Conservation (phyloP, 176 grass and related monocot species). For the Saccharum officinarum region DNA sequence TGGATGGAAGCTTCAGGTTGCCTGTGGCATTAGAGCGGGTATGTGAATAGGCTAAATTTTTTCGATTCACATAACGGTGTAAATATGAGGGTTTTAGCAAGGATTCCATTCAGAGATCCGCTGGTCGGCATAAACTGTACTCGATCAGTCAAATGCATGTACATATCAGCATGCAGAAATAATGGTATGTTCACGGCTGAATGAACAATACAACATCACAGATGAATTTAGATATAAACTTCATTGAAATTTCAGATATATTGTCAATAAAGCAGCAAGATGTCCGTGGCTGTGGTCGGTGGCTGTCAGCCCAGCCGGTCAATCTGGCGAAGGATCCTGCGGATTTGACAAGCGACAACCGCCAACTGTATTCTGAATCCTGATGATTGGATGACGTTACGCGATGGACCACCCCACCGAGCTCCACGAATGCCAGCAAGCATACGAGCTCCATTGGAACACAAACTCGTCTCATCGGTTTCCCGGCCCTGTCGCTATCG, state of each 20-base stretch:
- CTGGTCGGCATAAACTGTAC: neutral
- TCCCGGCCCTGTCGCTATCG: neutral
- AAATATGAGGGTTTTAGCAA: neutral
- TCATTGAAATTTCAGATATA: neutral
- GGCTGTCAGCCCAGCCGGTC: neutral
- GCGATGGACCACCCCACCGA: neutral
- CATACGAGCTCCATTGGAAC: neutral
- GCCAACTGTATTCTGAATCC: neutral
- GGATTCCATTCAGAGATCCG: neutral
- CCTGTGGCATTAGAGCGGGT: constrained; percentile 37
- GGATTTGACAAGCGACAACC: neutral
- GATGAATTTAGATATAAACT: no score
- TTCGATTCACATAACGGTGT: neutral
- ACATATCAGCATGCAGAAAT: neutral
- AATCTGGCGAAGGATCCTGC: neutral
- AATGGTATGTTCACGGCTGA: neutral
- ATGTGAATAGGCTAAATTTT: neutral
- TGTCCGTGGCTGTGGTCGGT: neutral
- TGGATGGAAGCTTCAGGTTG: constrained; percentile 28
- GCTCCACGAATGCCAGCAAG: neutral
- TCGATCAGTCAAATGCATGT: neutral
- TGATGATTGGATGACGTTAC: constrained; percentile 9
- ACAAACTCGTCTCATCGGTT: neutral
- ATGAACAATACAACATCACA: no score
- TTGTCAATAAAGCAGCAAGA: neutral